These are phyloP conservation scores for Oryza coarctata DNA, from an alignment of 176 grass and related monocot genomes.

Conservation along the genomic window DNA sequence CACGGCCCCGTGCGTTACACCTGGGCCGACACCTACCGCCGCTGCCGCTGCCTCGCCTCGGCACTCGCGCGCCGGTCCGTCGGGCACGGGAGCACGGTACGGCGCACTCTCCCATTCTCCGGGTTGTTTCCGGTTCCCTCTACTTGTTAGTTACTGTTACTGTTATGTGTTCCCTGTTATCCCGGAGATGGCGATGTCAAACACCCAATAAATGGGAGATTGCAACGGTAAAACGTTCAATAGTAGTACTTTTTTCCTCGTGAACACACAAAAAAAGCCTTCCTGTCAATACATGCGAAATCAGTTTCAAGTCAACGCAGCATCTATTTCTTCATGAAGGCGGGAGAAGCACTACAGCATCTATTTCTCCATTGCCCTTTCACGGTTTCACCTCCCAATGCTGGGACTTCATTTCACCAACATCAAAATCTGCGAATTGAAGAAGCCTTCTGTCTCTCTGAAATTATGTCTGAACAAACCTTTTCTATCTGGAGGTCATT, in stretches of 20 bases:
- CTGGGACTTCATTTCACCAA: too few species aligned
- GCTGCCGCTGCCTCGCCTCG: conserved; percentile 85
- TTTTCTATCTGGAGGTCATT: not conserved
- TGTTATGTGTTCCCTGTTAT: not conserved
- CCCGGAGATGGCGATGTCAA: not conserved
- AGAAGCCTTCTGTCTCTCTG: not conserved
- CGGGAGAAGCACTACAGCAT: too few species aligned
- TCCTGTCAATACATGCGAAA: too few species aligned
- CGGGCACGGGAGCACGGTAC: conserved; percentile 67
- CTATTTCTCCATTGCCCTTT: too few species aligned
- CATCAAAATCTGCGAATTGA: not conserved
- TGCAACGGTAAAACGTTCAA: not conserved
- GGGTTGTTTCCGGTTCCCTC: too few species aligned
- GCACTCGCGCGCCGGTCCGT: conserved; percentile 65
- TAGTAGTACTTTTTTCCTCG: not conserved
- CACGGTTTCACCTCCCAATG: too few species aligned
- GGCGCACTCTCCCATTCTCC: not conserved
- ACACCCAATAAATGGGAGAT: not conserved
- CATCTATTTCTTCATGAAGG: not conserved
- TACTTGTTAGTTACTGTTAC: not conserved
- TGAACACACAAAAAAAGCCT: not conserved
- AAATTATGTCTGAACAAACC: not conserved
- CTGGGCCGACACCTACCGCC: conserved; percentile 87
- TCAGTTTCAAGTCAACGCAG: not conserved
- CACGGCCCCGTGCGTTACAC: conserved; percentile 75